Percentiles rank a stretch among this genome's conserved stretches.
These are phyloP conservation scores for Coleophoma crateriformis DNA, from an alignment of 2,329 filamentous ascomycete genomes.

Conservation along the genomic window DNA sequence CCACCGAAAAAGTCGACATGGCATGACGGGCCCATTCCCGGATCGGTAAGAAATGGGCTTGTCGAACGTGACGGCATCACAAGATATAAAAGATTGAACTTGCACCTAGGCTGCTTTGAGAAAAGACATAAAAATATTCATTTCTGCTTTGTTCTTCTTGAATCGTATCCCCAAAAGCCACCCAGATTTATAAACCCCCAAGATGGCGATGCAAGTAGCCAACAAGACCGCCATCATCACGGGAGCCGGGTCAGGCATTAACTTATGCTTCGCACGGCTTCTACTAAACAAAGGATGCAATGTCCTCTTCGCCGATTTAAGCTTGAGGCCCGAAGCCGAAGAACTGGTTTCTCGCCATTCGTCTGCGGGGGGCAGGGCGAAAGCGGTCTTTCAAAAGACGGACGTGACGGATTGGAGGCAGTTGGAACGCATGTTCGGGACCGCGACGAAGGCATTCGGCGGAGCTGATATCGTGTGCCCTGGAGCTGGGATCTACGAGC, in stretches of 20 bases:
- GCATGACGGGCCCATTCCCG: too few species aligned
- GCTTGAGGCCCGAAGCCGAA: conserved; percentile 27
- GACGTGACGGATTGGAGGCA: conserved; percentile 38
- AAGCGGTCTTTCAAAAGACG: conserved; percentile 36
- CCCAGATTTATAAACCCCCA: too few species aligned
- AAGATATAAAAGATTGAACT: too few species aligned
- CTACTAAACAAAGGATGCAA: conserved; percentile 35
- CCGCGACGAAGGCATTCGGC: conserved; percentile 28
- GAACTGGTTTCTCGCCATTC: conserved; percentile 24
- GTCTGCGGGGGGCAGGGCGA: background rate
- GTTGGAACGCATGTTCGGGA: conserved; percentile 29
- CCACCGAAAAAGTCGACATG: too few species aligned
- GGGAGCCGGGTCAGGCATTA: conserved; percentile 34
- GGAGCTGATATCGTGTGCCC: conserved; percentile 33
- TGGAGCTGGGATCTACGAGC: conserved; percentile 42
- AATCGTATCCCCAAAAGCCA: too few species aligned
- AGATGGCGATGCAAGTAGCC: conserved; percentile 12
- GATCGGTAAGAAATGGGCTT: too few species aligned
- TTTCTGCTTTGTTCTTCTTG: too few species aligned
- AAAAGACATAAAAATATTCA: too few species aligned
- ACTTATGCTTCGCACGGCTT: conserved; percentile 35
- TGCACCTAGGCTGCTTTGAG: too few species aligned
- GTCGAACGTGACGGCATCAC: too few species aligned
- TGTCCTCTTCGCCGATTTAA: conserved; percentile 37
- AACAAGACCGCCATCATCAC: conserved; percentile 18